Conservation (phyloP, 2,329 filamentous ascomycete genomes). For the Xylariales sp. region DNA sequence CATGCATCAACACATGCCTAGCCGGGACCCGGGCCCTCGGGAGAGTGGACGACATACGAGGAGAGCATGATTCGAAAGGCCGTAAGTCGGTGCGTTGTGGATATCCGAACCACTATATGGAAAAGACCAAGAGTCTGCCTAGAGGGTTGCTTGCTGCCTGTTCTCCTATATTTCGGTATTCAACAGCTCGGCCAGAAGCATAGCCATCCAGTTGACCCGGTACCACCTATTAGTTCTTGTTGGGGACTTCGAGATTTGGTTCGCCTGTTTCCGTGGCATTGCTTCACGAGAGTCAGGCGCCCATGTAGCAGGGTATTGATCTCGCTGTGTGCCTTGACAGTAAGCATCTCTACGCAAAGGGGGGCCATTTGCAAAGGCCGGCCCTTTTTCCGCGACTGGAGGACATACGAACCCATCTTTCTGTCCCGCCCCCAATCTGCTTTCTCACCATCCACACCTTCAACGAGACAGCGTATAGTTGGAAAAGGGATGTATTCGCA, state of each 20-base stretch:
- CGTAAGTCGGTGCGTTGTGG: not conserved
- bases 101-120: not conserved
- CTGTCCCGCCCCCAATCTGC: not conserved
- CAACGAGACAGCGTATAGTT: not conserved
- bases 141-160: conserved; percentile 26
- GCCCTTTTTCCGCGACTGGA: conserved; percentile 1
- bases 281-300: not conserved
- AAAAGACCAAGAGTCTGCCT: not conserved
- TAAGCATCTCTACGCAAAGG: not conserved
- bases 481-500: not conserved
- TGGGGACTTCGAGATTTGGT: not conserved
- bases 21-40: conserved; percentile 10
- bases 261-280: not conserved
- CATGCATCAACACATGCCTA: conserved; percentile 15
- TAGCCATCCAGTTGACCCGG: conserved; percentile 15
- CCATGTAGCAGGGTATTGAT: not conserved
- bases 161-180: not conserved
- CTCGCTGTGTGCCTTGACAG: conserved; percentile 17
- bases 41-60: conserved; percentile 16
- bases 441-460: not conserved
- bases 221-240: not conserved
- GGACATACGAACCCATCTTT: not conserved
- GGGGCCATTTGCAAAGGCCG: not conserved
- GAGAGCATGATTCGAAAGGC: not conserved
- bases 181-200: conserved; percentile 5